These are phyloP conservation scores for Coemansia sp. DNA, from an alignment of 192 early-diverging fungal species.

Conservation along the genomic window DNA sequence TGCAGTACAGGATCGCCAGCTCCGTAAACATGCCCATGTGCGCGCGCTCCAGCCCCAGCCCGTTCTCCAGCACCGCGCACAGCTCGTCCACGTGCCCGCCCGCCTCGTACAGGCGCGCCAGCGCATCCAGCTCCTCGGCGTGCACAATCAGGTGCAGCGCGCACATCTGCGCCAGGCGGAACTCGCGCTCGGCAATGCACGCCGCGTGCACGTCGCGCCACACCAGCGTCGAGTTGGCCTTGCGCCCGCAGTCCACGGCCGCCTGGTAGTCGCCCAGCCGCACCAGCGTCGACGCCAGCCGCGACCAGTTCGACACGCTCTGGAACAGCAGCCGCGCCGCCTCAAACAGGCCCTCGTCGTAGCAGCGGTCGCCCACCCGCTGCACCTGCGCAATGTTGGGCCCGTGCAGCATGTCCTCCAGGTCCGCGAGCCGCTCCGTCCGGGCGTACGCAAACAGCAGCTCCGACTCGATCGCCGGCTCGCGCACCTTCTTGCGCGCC, in stretches of 20 bases:
- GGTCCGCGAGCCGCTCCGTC: slow-evolving; percentile 83
- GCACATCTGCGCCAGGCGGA: slow-evolving; percentile 97
- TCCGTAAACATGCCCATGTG: slow-evolving; percentile 99
- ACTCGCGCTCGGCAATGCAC: slow-evolving; percentile 93
- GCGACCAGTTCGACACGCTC: slow-evolving; percentile 96
- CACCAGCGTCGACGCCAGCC: slow-evolving; percentile 94
- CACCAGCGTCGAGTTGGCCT: slow-evolving; percentile 97
- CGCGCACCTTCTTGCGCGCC: slow-evolving; percentile 94
- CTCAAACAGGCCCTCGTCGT: slow-evolving; percentile 85
- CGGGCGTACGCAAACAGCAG: slow-evolving; percentile 95
- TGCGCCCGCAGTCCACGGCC: slow-evolving; percentile 97
- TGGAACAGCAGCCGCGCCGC: slow-evolving; percentile 94
- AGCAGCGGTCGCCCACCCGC: slow-evolving; percentile 93
- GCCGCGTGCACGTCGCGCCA: slow-evolving; percentile 99
- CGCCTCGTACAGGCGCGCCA: slow-evolving; percentile 85
- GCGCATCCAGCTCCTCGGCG: slow-evolving; percentile 92
- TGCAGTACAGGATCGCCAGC: slow-evolving; percentile 92
- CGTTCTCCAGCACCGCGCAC: slow-evolving; percentile 87
- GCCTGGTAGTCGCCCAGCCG: slow-evolving; percentile 92
- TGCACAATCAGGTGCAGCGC: slow-evolving; percentile 95
- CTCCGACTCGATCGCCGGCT: slow-evolving; percentile 95
- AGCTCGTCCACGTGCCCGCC: slow-evolving; percentile 91
- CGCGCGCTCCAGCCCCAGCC: slow-evolving; percentile 93
- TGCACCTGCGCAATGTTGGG: slow-evolving; percentile 97
- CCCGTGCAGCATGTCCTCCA: slow-evolving; percentile 89